phyloP scores from a whole-genome alignment of 2,329 filamentous ascomycete species.

The Pseudocercospora crystallina region DNA sequence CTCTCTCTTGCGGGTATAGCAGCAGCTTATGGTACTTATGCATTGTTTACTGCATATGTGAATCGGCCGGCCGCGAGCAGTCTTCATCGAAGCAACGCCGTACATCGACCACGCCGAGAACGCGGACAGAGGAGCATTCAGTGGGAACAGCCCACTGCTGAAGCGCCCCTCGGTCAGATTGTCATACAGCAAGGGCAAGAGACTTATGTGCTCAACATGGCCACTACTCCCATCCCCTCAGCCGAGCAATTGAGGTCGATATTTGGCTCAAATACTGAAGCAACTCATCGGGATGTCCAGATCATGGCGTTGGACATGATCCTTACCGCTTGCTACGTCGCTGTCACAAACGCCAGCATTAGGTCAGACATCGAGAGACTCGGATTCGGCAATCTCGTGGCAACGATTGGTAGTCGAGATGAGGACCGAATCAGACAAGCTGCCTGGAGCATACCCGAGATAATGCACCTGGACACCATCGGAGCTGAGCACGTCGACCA shows the following conservation, averaged over 20 bases:
- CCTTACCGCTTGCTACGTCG: constrained; percentile 1
- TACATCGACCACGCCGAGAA: constrained; percentile 21
- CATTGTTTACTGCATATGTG: constrained; percentile 47
- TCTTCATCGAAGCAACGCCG: constrained; percentile 25
- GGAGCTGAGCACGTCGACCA: constrained; percentile 14
- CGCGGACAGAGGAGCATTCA: constrained; percentile 6
- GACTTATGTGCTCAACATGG: constrained; percentile 15
- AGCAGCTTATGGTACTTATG: constrained; percentile 59
- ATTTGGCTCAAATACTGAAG: constrained; percentile 7
- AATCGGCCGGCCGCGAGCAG: constrained; percentile 10
- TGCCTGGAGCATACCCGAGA: constrained; percentile 3
- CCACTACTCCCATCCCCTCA: constrained; percentile 9
- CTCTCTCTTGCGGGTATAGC: constrained; percentile 57
- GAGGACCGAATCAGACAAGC: constrained; percentile 6
- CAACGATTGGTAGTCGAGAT: constrained; percentile 5
- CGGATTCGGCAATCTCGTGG: constrained; percentile 7
- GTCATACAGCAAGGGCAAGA: constrained; percentile 14
- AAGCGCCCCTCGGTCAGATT: constrained; percentile 18
- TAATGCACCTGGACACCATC: constrained; percentile 13
- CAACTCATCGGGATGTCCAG: constrained; percentile 6
- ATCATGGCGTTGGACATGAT: constrained; percentile 7
- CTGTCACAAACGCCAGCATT: neutral
- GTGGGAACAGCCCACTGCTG: constrained; percentile 10
- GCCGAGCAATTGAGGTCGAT: constrained; percentile 12
- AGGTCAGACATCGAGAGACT: constrained; percentile 1